Evolutionary conservation across 352 stramenopile genomes (phyloP).

Genomic region (Phytophthora macrochlamydospora): DNA sequence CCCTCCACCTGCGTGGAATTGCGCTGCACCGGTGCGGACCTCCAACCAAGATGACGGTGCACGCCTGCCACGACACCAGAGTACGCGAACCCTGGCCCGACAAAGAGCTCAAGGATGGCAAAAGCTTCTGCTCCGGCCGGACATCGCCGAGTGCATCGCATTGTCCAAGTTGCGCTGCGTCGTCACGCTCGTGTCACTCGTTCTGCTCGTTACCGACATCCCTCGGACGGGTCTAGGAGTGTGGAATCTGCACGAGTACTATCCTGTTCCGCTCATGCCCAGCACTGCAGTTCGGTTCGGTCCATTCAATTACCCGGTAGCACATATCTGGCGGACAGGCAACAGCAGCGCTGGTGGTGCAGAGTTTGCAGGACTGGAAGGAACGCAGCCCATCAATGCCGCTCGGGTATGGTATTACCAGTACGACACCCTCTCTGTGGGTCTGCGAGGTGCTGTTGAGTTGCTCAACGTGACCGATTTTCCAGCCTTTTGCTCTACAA

Average conservation of each 20-base stretch:
- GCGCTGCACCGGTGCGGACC: background rate
- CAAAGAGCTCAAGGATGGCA: slow-evolving; percentile 8
- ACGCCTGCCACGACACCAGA: background rate
- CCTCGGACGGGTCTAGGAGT: slow-evolving; percentile 47
- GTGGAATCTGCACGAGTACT: slow-evolving; percentile 27
- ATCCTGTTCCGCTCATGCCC: slow-evolving; percentile 25
- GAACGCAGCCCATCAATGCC: slow-evolving; percentile 9
- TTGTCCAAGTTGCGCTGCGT: slow-evolving; percentile 41
- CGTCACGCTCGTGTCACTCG: slow-evolving; percentile 41
- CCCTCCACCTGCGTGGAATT: background rate
- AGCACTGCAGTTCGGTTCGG: slow-evolving; percentile 38
- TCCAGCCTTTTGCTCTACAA: slow-evolving; percentile 37
- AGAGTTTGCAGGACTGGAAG: slow-evolving; percentile 25
- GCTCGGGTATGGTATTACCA: slow-evolving; percentile 39
- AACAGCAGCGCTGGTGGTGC: slow-evolving; percentile 6
- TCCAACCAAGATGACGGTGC: background rate
- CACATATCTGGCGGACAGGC: no score
- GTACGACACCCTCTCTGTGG: slow-evolving; percentile 42
- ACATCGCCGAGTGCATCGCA: slow-evolving; percentile 32
- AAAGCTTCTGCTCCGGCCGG: slow-evolving; percentile 15
- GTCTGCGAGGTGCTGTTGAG: slow-evolving; percentile 25
- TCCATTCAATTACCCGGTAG: no score
- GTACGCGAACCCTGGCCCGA: background rate
- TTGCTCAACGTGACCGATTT: slow-evolving; percentile 6
- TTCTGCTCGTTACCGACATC: slow-evolving; percentile 56